Evolutionary conservation across 1,284 basidiomycete genomes (phyloP), one percentile per base, ranked within the genome.

Genomic region (Phellinidium pouzarii): DNA sequence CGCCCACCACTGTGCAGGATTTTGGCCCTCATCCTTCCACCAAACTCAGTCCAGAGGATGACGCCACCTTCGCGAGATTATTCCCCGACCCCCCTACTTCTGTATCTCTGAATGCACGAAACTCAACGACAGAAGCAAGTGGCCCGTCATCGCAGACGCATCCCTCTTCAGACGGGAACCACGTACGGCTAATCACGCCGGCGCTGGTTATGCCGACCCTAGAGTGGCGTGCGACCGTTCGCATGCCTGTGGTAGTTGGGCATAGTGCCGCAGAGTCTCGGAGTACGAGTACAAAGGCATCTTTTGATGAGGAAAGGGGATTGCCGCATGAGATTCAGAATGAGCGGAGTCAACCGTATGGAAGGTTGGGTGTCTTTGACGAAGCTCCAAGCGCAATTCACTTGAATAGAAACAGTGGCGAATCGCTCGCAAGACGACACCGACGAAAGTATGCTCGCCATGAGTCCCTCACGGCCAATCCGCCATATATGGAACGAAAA

Each of bases 111-210:
- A 22, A 27, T 12, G 9, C 25, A 8, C 25, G 4, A 8, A 41
- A 31, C 19, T 9, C 38, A n/a, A 8, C 14, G 20, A 43, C 48
- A 12, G 48, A 50, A 43, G 22, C 23, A 14, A 43, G 48, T 26
- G 38, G 48, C 4, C 48, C 38, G 5, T 23, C 48, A 1, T 50
- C 41, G 20, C 23, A 19, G 38, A 50, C 48, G 6, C 36, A 42
- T 20, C n/a, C 25, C 6, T 42, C 48, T 29, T 49, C 48, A 12
- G 12, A 26, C 19, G 48, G 48, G 17, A 9, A 50, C 17, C 45
- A 47, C 27, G 27, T 47, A n/a, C 25, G 45, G 22, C 29, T 47
- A 9, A 47, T 29, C 7, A 20, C 45, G 17, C 45, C 45, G 7
- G 45, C 45, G 14, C 11, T 19, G 27, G 27, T 31, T 4, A 14